Conservation (phyloP, 352 stramenopile species). For the Phytopythium boreale region DNA sequence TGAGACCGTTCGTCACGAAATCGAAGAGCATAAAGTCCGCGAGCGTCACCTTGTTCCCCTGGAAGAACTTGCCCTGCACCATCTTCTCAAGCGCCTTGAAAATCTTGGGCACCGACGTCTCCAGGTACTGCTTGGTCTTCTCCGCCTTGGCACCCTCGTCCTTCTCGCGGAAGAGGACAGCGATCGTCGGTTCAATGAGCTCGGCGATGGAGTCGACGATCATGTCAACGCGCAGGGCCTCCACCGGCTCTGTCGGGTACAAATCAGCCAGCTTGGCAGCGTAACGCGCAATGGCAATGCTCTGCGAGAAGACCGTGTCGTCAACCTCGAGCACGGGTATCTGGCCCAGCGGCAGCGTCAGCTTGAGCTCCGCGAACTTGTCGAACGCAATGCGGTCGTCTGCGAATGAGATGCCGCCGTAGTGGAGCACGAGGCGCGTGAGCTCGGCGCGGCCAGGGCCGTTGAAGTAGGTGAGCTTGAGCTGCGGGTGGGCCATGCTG, state of each 20-base stretch:
- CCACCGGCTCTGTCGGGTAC: constrained; percentile 25
- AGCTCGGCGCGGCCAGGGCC: constrained; percentile 40
- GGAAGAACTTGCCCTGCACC: constrained; percentile 42
- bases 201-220: constrained; percentile 28
- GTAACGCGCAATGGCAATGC: constrained; percentile 38
- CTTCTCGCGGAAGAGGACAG: constrained; percentile 9
- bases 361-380: constrained; percentile 35
- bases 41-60: constrained; percentile 2
- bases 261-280: constrained; percentile 31
- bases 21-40: constrained; percentile 9
- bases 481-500: constrained; percentile 18
- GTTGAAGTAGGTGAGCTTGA: constrained; percentile 73
- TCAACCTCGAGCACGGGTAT: constrained; percentile 37
- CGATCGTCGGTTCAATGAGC: constrained; percentile 36
- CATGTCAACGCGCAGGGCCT: constrained; percentile 25
- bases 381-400: constrained; percentile 21
- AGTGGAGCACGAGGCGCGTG: constrained; percentile 41
- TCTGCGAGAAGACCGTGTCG: constrained; percentile 32
- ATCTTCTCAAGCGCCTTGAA: constrained; percentile 38
- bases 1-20: constrained; percentile 5
- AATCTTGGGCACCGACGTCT: constrained; percentile 31
- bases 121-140: constrained; percentile 38
- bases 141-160: constrained; percentile 40
- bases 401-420: constrained; percentile 33
- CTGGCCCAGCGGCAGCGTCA: constrained; percentile 35